phyloP scores from a whole-genome alignment of 2,329 filamentous ascomycete species.

The Sporothrix euskadiensis region DNA sequence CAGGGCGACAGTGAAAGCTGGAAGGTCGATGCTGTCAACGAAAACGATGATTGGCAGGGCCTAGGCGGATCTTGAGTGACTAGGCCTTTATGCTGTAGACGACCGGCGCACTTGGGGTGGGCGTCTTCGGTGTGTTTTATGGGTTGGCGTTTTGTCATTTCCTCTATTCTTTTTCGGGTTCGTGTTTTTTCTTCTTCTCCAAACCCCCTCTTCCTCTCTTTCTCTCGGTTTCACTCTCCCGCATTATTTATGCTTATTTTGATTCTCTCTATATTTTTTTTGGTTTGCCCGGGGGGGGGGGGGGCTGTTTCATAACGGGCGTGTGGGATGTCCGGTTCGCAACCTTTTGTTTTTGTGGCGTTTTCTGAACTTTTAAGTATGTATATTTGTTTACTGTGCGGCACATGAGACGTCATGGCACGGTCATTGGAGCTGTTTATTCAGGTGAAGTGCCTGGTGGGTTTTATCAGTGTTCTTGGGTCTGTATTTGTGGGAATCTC shows the following conservation, averaged over 20 bases:
- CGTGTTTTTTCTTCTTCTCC: not conserved
- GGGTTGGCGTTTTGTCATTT: not conserved
- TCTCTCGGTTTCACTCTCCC: no score
- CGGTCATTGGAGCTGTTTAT: not conserved
- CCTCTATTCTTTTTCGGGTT: not conserved
- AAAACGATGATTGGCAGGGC: constrained; percentile 35
- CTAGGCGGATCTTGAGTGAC: not conserved
- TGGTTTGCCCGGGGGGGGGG: no score
- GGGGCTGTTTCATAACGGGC: no score
- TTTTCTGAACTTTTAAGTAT: not conserved
- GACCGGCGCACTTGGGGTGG: not conserved
- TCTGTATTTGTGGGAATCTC: not conserved
- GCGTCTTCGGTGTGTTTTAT: not conserved
- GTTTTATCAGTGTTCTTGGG: not conserved
- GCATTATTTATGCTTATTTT: no score
- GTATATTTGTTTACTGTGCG: not conserved
- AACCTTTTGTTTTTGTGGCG: not conserved
- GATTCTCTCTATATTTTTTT: no score
- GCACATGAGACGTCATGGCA: not conserved
- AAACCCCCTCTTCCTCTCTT: no score
- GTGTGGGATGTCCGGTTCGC: not conserved
- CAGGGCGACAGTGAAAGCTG: constrained; percentile 36
- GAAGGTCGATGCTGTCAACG: constrained; percentile 35
- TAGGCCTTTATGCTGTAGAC: not conserved
- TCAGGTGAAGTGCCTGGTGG: not conserved